A percentile compares a stretch with the other conserved stretches of the same genome.
Evolutionary conservation across 352 stramenopile species (phyloP).

Genomic region (Globisporangium abappressorium): DNA sequence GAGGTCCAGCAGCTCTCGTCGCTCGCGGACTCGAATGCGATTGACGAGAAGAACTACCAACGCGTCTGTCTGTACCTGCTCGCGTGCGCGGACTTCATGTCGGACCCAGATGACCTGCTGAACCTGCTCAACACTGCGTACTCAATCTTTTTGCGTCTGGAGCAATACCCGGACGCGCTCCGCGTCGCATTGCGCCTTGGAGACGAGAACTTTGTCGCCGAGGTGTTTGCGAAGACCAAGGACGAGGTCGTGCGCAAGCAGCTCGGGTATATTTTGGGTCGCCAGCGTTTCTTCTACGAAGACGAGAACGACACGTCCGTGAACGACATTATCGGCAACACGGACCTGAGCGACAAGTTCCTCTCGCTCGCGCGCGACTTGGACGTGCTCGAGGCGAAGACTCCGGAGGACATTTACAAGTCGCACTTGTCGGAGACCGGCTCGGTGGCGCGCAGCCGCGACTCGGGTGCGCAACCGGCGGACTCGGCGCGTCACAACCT

Average conservation of each 20-base stretch:
- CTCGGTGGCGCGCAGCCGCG: slow-evolving; percentile 64
- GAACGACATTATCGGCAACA: slow-evolving; percentile 97
- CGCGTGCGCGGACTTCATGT: slow-evolving; percentile 97
- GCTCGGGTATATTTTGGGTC: slow-evolving; percentile 96
- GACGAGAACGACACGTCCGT: slow-evolving; percentile 88
- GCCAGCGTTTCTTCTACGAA: slow-evolving; percentile 93
- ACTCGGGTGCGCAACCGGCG: slow-evolving; percentile 77
- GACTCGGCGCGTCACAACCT: slow-evolving; percentile 98
- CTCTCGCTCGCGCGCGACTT: slow-evolving; percentile 95
- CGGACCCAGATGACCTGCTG: slow-evolving; percentile 96
- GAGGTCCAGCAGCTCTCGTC: slow-evolving; percentile 97
- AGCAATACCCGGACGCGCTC: slow-evolving; percentile 95
- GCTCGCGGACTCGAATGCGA: slow-evolving; percentile 90
- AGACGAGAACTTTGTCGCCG: slow-evolving; percentile 69
- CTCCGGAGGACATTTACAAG: slow-evolving; percentile 99
- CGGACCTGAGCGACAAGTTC: slow-evolving; percentile 96
- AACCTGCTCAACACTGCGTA: slow-evolving; percentile 92
- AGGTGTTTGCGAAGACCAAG: slow-evolving; percentile 79
- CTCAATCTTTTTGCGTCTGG: slow-evolving; percentile 93
- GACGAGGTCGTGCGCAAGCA: slow-evolving; percentile 76
- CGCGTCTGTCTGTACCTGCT: slow-evolving; percentile 98
- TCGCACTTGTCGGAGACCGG: slow-evolving; percentile 97
- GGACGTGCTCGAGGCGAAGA: slow-evolving; percentile 97
- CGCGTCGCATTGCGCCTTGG: slow-evolving; percentile 95
- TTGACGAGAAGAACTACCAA: slow-evolving; percentile 99